Evolutionary conservation across 2,329 filamentous ascomycete species (phyloP).

Genomic region (Cercospora citrullina): DNA sequence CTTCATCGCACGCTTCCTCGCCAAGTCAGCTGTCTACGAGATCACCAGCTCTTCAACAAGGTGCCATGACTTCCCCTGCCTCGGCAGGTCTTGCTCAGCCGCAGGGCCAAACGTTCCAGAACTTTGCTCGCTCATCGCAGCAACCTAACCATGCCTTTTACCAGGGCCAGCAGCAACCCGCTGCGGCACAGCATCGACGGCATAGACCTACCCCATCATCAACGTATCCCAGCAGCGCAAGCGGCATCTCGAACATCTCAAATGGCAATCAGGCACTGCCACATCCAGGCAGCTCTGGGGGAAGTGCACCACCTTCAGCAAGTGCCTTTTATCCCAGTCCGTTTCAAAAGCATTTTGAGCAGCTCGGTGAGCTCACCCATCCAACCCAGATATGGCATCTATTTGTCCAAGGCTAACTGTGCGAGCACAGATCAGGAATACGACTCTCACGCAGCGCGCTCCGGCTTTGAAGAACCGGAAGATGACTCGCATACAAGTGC

Average conservation of each 20-base stretch:
- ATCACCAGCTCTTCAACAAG: constrained; percentile 62
- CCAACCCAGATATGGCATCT: constrained; percentile 58
- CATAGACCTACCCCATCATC: constrained; percentile 25
- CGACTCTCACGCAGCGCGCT: constrained; percentile 62
- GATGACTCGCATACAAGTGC: constrained; percentile 27
- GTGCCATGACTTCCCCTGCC: constrained; percentile 62
- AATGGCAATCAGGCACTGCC: constrained; percentile 27
- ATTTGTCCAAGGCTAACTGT: constrained; percentile 68
- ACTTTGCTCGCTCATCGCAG: constrained; percentile 42
- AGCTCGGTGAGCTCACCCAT: constrained; percentile 79
- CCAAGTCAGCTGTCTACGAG: constrained; percentile 58
- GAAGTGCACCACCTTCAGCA: constrained; percentile 36
- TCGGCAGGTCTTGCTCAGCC: constrained; percentile 57
- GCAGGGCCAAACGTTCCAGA: constrained; percentile 48
- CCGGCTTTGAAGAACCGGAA: constrained; percentile 68
- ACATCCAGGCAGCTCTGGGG: constrained; percentile 40
- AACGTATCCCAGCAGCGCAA: constrained; percentile 32
- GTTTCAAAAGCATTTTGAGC: constrained; percentile 92
- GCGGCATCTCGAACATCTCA: constrained; percentile 37
- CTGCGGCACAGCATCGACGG: constrained; percentile 27
- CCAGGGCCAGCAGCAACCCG: constrained; percentile 43
- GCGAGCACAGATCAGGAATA: constrained; percentile 90
- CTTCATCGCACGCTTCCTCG: constrained; percentile 75
- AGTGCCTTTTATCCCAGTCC: constrained; percentile 75
- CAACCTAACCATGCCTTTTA: constrained; percentile 47